These are phyloP conservation scores for Trichophyton verrucosum DNA, from an alignment of 2,329 filamentous ascomycete genomes.

Conservation along the genomic window DNA sequence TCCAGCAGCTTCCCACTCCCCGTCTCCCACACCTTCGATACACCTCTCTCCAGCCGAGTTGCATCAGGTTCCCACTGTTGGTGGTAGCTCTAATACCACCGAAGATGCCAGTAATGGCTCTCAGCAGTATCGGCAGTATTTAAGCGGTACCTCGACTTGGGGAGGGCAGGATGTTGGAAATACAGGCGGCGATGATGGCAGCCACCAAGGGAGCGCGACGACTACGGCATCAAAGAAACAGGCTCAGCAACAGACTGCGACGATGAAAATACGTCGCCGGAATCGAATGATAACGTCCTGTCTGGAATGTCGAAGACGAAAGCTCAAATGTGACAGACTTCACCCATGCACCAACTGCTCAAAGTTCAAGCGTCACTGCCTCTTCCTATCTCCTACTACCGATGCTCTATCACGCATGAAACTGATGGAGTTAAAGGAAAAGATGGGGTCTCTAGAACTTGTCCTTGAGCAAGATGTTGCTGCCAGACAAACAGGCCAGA, in stretches of 20 bases:
- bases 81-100: background rate
- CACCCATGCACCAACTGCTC: constrained; percentile 53
- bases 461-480: constrained; percentile 57
- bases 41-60: background rate
- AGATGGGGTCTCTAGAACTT: constrained; percentile 58
- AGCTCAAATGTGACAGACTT: constrained; percentile 62
- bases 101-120: background rate
- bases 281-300: constrained; percentile 60
- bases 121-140: background rate
- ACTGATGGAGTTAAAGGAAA: constrained; percentile 66
- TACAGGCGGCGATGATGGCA: background rate
- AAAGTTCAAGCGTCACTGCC: constrained; percentile 41
- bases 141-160: background rate
- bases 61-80: background rate
- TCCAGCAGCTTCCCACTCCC: background rate
- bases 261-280: constrained; percentile 39
- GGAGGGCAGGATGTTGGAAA: background rate
- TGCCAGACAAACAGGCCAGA: constrained; percentile 23
- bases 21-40: background rate
- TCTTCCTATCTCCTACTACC: constrained; percentile 55
- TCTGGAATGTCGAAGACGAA: constrained; percentile 58
- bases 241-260: background rate
- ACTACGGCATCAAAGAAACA: background rate
- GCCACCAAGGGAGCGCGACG: background rate
- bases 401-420: constrained; percentile 58